phyloP scores from a whole-genome alignment of 192 early-diverging fungal genomes.

The Coemansia sp. region DNA sequence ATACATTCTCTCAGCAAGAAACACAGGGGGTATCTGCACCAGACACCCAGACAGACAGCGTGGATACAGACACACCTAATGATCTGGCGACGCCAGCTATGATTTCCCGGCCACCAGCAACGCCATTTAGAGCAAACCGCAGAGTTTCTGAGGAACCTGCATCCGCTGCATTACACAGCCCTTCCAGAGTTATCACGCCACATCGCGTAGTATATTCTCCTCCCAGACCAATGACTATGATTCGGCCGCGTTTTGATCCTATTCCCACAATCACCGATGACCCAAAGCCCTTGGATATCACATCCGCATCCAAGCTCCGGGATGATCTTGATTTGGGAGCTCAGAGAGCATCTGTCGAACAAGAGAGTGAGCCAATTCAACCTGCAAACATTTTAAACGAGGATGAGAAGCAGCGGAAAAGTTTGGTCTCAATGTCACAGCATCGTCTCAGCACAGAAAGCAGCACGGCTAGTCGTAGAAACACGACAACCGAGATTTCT shows the following conservation, averaged over 20 bases:
- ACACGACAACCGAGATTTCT: constrained; percentile 12
- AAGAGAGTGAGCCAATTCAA: background rate
- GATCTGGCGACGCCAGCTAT: background rate
- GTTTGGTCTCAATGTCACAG: background rate
- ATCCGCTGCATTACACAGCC: constrained; percentile 31
- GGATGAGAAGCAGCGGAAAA: constrained; percentile 8
- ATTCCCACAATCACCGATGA: background rate
- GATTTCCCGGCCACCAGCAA: background rate
- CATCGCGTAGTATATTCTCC: constrained; percentile 54
- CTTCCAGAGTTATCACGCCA: constrained; percentile 40
- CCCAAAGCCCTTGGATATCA: background rate
- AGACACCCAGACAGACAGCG: background rate
- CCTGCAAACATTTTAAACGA: background rate
- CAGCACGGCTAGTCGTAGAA: background rate
- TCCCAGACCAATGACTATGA: constrained; percentile 15
- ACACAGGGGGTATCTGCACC: constrained; percentile 10
- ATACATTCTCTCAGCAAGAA: background rate
- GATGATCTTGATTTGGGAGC: background rate
- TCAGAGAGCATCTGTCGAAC: background rate
- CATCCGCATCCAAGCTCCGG: background rate
- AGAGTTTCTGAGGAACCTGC: background rate
- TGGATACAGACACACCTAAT: background rate
- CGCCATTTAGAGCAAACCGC: constrained; percentile 14
- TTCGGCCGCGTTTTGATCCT: constrained; percentile 14
- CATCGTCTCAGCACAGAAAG: constrained; percentile 19